Base-by-base conservation (phyloP, 768 basidiomycete species). In the Amanita brunnescens region DNA sequence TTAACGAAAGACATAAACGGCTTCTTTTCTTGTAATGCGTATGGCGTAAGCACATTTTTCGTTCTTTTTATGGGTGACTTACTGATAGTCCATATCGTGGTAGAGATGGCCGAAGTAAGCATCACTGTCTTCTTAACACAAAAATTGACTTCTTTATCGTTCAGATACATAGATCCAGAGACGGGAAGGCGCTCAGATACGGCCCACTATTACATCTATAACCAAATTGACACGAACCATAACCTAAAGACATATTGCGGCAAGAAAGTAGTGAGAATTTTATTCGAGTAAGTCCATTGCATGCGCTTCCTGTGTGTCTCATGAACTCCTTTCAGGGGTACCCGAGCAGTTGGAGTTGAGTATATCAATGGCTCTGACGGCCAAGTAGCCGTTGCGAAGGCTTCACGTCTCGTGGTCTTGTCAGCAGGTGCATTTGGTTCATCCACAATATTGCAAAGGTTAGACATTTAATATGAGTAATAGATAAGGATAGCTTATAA, bases 151-250 rank as follows among this genome's bases (percentile, higher is more conserved):
- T 21, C 13, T 14, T 16, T 29, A 5, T 10, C n/a, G 5, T 44
- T n/a, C 32, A 87, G 83, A 58, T 85, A 78, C 58, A 68, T 85
- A n/a, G 68, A 78, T 53, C 62, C 58, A 2, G 61, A 63, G 13
- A 78, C 72, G 1, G 83, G 83, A 23, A 68, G 56, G 34, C 75
- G 83, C 18, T 81, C 81, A 0, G 82, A 85, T 58, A 59, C 73
- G 0, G 70, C 83, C 2, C 76, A 79, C 54, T 57, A 69, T 55
- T 79, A 72, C 43, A 62, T 81, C 42, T 80, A 81, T 55, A 75
- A 71, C 40, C 71, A 75, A 50, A 55, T 63, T 5, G 58, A 49
- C 29, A 7, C 63, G 44, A 71, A 74, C 55, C 59, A 64, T 34
- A 79, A 78, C 52, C 56, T 80, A 10, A 59, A 59, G 3, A 63